A percentile compares a stretch with the other conserved stretches of the same genome.
Conservation (phyloP, 2,329 filamentous ascomycete species). For the Fusarium drepaniforme region DNA sequence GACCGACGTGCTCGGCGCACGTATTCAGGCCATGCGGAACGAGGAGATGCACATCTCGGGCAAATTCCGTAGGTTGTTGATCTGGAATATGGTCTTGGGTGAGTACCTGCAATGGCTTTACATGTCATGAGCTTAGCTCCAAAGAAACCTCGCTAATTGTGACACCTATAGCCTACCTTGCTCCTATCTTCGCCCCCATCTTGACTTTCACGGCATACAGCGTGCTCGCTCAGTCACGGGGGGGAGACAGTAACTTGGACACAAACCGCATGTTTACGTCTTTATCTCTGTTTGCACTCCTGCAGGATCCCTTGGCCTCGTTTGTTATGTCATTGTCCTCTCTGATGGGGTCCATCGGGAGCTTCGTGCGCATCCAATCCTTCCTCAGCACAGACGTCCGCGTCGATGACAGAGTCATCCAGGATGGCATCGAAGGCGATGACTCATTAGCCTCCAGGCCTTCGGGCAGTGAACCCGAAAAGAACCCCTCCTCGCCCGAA, state of each 20-base stretch:
- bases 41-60: slow-evolving; percentile 23
- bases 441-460: not conserved
- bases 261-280: slow-evolving; percentile 36
- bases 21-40: slow-evolving; percentile 16
- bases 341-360: slow-evolving; percentile 31
- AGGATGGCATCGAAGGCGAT: not conserved
- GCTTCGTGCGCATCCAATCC: slow-evolving; percentile 29
- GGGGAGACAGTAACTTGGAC: slow-evolving; percentile 19
- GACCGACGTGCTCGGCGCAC: slow-evolving; percentile 24
- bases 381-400: slow-evolving; percentile 28
- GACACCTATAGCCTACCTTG: slow-evolving; percentile 16
- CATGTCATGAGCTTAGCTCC: not conserved
- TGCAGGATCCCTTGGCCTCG: slow-evolving; percentile 21
- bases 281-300: slow-evolving; percentile 25
- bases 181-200: slow-evolving; percentile 31
- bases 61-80: slow-evolving; percentile 29
- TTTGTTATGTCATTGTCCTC: slow-evolving; percentile 26
- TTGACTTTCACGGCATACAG: slow-evolving; percentile 30
- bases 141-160: not conserved
- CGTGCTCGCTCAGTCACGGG: slow-evolving; percentile 18
- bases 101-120: not conserved
- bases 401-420: slow-evolving; percentile 6
- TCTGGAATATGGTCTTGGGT: slow-evolving; percentile 38
- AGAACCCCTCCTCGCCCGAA: not conserved
- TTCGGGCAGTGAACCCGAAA: slow-evolving; percentile 1